These are phyloP conservation scores for Colletotrichum echinochloae DNA, from an alignment of 2,329 filamentous ascomycete genomes.

Conservation along the genomic window DNA sequence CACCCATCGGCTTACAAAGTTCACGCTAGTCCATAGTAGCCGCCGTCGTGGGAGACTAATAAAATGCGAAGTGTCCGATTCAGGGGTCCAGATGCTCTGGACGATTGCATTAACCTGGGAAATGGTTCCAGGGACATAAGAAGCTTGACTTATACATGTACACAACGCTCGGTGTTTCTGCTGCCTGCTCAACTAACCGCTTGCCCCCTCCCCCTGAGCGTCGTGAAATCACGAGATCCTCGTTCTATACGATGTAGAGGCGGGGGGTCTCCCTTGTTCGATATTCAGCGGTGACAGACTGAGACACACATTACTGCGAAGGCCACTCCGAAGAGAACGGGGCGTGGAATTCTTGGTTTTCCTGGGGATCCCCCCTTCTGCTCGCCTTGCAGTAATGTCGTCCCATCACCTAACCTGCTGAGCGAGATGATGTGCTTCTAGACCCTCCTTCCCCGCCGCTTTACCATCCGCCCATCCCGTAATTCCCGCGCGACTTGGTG, in stretches of 20 bases:
- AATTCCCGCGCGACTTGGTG: slow-evolving; percentile 35
- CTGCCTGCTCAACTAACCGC: slow-evolving; percentile 14
- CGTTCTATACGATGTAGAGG: not conserved
- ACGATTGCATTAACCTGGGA: slow-evolving; percentile 23
- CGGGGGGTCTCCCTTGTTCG: slow-evolving; percentile 28
- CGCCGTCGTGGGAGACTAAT: not conserved
- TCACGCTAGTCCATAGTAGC: slow-evolving; percentile 22
- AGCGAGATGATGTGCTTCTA: slow-evolving; percentile 21
- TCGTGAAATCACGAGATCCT: slow-evolving; percentile 23
- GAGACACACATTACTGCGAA: slow-evolving; percentile 6
- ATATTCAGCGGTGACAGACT: slow-evolving; percentile 19
- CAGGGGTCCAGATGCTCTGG: slow-evolving; percentile 29
- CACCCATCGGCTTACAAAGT: slow-evolving; percentile 12
- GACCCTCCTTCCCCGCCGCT: slow-evolving; percentile 5
- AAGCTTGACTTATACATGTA: not conserved
- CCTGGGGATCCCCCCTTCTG: not conserved
- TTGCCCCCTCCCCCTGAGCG: not conserved
- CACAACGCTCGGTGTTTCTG: not conserved
- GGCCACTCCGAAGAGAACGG: slow-evolving; percentile 1
- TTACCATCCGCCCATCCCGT: slow-evolving; percentile 32
- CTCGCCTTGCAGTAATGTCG: slow-evolving; percentile 17
- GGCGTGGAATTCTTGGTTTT: slow-evolving; percentile 8
- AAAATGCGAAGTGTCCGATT: slow-evolving; percentile 2
- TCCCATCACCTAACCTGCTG: slow-evolving; percentile 9
- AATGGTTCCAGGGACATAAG: not conserved